phyloP scores from a whole-genome alignment of 768 basidiomycete genomes.

The Mycena galopus region DNA sequence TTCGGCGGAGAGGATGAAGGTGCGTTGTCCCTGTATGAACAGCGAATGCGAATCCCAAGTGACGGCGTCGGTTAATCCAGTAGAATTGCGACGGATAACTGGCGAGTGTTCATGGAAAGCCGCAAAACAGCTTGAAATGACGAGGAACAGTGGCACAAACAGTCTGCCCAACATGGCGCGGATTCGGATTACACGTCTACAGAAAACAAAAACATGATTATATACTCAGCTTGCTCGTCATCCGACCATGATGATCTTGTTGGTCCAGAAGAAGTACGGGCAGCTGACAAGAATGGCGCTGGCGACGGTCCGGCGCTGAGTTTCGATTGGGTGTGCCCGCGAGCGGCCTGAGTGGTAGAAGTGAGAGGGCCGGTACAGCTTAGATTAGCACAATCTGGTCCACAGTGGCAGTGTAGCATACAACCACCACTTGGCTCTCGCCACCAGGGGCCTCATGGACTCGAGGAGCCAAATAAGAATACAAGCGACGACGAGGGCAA shows the following conservation, averaged over 20 bases:
- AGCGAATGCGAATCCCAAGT: conserved; percentile 74
- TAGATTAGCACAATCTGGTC: too few relatives aligned
- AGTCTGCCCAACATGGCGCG: conserved; percentile 25
- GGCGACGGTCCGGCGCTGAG: neutral
- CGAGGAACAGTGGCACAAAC: conserved; percentile 15
- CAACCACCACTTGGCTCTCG: too few relatives aligned
- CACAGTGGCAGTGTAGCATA: too few relatives aligned
- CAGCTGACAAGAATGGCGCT: conserved; percentile 18
- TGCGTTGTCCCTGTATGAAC: conserved; percentile 67
- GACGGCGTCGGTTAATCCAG: conserved; percentile 61
- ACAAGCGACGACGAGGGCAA: too few relatives aligned
- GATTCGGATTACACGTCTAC: conserved; percentile 1
- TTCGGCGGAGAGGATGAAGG: conserved; percentile 73
- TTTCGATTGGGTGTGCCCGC: neutral
- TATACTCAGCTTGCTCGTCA: conserved; percentile 18
- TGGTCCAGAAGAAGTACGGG: neutral
- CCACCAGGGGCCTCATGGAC: too few relatives aligned
- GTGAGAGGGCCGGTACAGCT: neutral
- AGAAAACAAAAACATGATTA: neutral
- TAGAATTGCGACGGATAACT: conserved; percentile 49
- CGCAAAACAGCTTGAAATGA: conserved; percentile 22
- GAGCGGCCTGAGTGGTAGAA: too few relatives aligned
- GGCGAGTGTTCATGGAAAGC: conserved; percentile 7
- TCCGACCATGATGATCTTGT: conserved; percentile 10
- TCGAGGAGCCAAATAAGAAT: too few relatives aligned